Evolutionary conservation across 139 green algal species (phyloP), one percentile per base, ranked within the genome.

Genomic region (Coelastrella sp.): DNA sequence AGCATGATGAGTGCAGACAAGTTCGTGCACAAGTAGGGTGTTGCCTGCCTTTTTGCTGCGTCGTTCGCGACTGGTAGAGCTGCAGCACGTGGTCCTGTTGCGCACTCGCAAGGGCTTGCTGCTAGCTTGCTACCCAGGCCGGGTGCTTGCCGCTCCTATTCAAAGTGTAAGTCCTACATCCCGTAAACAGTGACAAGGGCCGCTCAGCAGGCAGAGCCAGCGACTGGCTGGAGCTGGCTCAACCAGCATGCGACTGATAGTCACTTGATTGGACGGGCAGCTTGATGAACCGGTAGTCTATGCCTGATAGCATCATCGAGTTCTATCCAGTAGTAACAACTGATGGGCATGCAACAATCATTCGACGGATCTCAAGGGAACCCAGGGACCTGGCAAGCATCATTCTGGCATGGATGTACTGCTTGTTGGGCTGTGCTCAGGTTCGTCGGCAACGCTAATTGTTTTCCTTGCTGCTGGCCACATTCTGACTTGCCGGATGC

Each of bases 241-340:
- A 47, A 47, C 32, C 32, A 5, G 68, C 68, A 32, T 76, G 68
- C 68, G 8, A 22, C 68, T 76, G 68, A 14, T n/a, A 23, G 68
- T 14, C 14, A 76, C 68, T 17, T 76, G 17, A 22, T 76, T 73
- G 17, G 32, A 47, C 32, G 32, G 32, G 6, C 60, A 60, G n/a
- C 16, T 58, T 73, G 19, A 8, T 56, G 59, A 65, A 71, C 59
- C 57, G 4, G 59, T 16, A 5, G 59, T 16, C n/a, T 75, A 86
- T 86, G 81, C 79, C 79, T 85, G 19, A 57, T 56, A 54, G 81
- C 81, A 88, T 88, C 54, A 88, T 71, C 11, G 82, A 88, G 65
- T 78, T 74, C 16, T 88, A 79, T 20, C 65, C 82, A 4, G 5
- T 16, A 2, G 22, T 59, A 74, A 76, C 16, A 65, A 7, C 64